phyloP scores from a whole-genome alignment of 2,329 filamentous ascomycete genomes.

The Fonsecaea nubica region DNA sequence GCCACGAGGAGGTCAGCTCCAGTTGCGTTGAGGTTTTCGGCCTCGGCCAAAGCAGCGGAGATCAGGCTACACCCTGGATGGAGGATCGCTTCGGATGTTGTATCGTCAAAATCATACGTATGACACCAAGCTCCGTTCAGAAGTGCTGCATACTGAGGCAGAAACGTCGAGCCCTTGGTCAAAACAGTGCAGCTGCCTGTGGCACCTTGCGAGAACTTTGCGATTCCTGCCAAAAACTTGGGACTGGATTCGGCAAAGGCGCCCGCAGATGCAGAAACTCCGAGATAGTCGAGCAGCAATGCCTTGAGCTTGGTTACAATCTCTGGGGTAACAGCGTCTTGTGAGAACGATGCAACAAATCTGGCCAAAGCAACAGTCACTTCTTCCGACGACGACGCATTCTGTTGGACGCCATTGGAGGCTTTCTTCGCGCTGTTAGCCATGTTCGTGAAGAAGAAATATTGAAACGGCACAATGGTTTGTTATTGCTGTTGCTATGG shows the following conservation, averaged over 20 bases:
- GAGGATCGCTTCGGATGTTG: constrained; percentile 48
- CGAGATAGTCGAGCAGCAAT: constrained; percentile 30
- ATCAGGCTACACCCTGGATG: constrained; percentile 50
- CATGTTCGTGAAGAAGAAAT: neutral
- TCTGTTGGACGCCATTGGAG: neutral
- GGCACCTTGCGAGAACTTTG: constrained; percentile 2
- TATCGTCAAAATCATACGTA: constrained; percentile 55
- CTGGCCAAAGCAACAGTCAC: neutral
- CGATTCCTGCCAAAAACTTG: constrained; percentile 24
- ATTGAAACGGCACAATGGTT: neutral
- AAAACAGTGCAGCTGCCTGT: constrained; percentile 26
- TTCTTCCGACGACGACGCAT: neutral
- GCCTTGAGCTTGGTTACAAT: constrained; percentile 14
- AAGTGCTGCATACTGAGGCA: constrained; percentile 50
- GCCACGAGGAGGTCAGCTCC: constrained; percentile 27
- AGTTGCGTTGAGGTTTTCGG: constrained; percentile 39
- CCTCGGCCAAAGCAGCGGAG: constrained; percentile 40
- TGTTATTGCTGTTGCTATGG: neutral
- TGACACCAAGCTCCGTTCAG: constrained; percentile 52
- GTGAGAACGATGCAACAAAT: neutral
- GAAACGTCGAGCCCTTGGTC: constrained; percentile 23
- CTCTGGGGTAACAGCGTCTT: neutral
- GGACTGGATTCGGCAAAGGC: constrained; percentile 21
- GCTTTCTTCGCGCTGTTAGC: neutral
- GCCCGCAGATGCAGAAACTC: constrained; percentile 28